phyloP scores from a whole-genome alignment of 192 early-diverging fungal species.

The Thamnidium elegans region DNA sequence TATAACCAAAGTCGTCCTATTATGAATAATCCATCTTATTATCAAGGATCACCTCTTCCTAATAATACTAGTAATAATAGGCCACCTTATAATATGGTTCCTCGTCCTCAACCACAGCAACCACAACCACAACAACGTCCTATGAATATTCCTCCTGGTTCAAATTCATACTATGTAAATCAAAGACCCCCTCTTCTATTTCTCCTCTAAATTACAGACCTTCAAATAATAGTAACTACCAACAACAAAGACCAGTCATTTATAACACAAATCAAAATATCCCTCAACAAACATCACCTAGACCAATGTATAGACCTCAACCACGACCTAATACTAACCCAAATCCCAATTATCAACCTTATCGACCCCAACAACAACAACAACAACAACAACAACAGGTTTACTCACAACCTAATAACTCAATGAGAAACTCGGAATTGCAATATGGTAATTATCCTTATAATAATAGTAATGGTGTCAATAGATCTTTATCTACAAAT shows the following conservation, averaged over 20 bases:
- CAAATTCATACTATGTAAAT: neutral
- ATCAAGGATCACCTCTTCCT: neutral
- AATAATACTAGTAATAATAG: conserved; percentile 3
- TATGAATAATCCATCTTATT: conserved; percentile 14
- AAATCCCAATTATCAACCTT: neutral
- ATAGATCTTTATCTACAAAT: conserved; percentile 6
- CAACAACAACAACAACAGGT: neutral
- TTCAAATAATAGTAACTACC: neutral
- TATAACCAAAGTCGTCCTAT: conserved; percentile 3
- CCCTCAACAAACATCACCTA: neutral
- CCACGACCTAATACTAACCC: neutral
- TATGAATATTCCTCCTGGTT: neutral
- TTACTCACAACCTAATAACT: neutral
- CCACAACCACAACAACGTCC: neutral
- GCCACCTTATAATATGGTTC: neutral
- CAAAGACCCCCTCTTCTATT: neutral
- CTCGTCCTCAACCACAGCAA: neutral
- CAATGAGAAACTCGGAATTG: neutral
- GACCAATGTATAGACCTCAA: neutral
- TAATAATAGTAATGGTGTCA: conserved; percentile 1
- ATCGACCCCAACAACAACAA: neutral
- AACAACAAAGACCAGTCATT: neutral
- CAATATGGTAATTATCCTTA: neutral
- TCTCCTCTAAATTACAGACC: conserved; percentile 13
- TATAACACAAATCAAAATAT: neutral